Base-by-base conservation (phyloP, 2,329 filamentous ascomycete species). In the Fusarium mundagurra region DNA sequence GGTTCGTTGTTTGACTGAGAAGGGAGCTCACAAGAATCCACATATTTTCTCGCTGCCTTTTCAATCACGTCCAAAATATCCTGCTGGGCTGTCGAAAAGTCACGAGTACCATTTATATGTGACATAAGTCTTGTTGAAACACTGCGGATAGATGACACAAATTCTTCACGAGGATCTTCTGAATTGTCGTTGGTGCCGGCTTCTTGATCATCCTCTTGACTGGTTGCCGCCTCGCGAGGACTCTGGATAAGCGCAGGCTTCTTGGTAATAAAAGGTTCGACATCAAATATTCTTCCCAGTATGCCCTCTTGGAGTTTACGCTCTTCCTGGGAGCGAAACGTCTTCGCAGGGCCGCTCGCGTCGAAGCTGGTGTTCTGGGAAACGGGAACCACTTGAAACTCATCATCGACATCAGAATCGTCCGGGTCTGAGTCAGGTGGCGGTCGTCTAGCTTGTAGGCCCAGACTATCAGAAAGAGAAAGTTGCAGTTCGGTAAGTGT, bases 381-480 rank as follows among this genome's bases (percentile, higher is more conserved):
- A 27, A 78, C 74, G 2, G 85, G 84, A 11, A 84, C 78, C 14
- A 85, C 83, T 61, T 88, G 84, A 65, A 89, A 88, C 20, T 90
- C 88, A 64, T 90, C 87, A 43, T 91, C 87, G 34, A 84, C 80
- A 68, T 91, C 87, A 11, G 88, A 85, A 57, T 87, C 86, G 27
- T 88, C 86, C 10, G 81, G 78, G 31, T 87, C 85, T 18, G 82
- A 83, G 51, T 84, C 83, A 18, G 79, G 77, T 14, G 80, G 74
- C 4, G 82, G 80, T 54, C 80, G 82, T 36, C 84, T 80, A 14
- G 87, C 80, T 45, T 81, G 80, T 33, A 78, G 68, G 5, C 88
- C 89, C 22, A 91, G 81, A 7, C 74, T 69, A 39, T 88, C 84
- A 1, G 90, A 92, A 66, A 92, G 86, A 9, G 90, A 92, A 20